phyloP scores from a whole-genome alignment of 495 filamentous ascomycete genomes.

The Xylaria sp. region DNA sequence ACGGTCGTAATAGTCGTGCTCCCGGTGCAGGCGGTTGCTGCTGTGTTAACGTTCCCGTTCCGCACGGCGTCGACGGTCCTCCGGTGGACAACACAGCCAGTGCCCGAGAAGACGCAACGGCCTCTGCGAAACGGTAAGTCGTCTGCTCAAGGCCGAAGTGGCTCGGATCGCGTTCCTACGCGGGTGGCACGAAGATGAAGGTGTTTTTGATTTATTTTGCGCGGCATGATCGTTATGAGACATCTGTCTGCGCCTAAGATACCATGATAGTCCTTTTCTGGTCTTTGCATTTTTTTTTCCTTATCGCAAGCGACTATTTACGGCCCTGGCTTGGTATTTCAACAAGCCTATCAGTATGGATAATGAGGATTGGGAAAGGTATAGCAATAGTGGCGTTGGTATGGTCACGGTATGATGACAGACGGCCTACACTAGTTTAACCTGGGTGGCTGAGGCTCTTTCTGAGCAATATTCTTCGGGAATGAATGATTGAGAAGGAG shows the following conservation, averaged over 20 bases:
- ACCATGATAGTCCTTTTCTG: slow-evolving; percentile 13
- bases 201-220: slow-evolving; percentile 5
- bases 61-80: slow-evolving; percentile 36
- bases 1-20: slow-evolving; percentile 35
- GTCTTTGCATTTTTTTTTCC: not conserved
- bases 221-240: not conserved
- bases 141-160: slow-evolving; percentile 22
- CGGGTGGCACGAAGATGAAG: slow-evolving; percentile 36
- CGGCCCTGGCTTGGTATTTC: not conserved
- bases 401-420: not conserved
- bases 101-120: slow-evolving; percentile 30
- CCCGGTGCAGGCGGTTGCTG: slow-evolving; percentile 42
- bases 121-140: slow-evolving; percentile 28
- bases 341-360: not conserved
- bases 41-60: slow-evolving; percentile 39
- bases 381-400: slow-evolving; percentile 6
- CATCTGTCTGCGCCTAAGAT: not conserved
- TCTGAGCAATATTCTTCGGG: not conserved
- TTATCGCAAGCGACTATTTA: not conserved
- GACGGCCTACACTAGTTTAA: not conserved
- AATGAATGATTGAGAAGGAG: not conserved
- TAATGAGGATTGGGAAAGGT: not conserved
- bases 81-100: slow-evolving; percentile 31
- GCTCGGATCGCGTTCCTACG: slow-evolving; percentile 38
- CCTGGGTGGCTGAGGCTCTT: not conserved